Conservation (phyloP, 176 grass and related monocot species). For the Pharus latifolius region DNA sequence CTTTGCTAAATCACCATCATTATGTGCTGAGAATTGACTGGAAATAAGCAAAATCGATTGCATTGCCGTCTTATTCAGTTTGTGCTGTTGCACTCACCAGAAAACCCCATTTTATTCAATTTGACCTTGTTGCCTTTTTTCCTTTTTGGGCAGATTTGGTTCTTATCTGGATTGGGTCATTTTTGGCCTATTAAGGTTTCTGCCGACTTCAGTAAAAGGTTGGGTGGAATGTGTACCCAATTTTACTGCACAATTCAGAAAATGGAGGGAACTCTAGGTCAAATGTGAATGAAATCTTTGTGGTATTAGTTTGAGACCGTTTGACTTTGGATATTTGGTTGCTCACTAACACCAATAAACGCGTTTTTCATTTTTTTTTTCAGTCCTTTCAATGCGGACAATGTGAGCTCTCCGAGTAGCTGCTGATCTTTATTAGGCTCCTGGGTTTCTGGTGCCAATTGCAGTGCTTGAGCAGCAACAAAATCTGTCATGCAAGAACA, state of each 20-base stretch:
- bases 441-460: slow-evolving; percentile 7
- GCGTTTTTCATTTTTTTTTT: slow-evolving; percentile 5
- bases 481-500: not conserved
- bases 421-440: not conserved
- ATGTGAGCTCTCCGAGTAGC: slow-evolving; percentile 13
- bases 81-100: too few species aligned
- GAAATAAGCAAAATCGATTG: not conserved
- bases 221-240: not conserved
- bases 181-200: too few species aligned
- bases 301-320: not conserved
- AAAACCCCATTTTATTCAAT: not conserved
- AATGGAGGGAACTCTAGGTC: not conserved
- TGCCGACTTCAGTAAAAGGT: not conserved
- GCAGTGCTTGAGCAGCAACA: not conserved
- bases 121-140: not conserved
- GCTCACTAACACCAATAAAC: slow-evolving; percentile 17
- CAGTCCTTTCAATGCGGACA: not conserved
- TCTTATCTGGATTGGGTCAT: slow-evolving; percentile 4
- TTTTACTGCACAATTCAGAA: not conserved
- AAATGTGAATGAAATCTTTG: slow-evolving; percentile 3
- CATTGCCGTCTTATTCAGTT: slow-evolving; percentile 3
- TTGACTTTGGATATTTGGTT: not conserved
- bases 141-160: not conserved
- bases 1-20: slow-evolving; percentile 25
- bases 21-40: slow-evolving; percentile 2